Evolutionary conservation across 2,329 filamentous ascomycete species (phyloP), one percentile per base, ranked within the genome.

Genomic region (Pseudogymnoascus sp.): DNA sequence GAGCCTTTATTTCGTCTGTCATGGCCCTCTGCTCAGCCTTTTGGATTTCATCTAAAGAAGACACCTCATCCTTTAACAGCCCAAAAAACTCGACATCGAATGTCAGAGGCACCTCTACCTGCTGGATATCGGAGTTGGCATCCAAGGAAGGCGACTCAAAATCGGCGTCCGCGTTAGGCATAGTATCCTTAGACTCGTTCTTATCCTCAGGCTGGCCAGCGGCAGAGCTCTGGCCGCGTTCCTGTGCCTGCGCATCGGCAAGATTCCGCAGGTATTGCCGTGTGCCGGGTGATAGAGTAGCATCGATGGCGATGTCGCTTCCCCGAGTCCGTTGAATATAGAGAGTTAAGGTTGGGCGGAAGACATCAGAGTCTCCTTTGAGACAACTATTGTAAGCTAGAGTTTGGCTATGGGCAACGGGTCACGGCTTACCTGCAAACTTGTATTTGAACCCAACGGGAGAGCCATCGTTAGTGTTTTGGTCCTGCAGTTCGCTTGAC

Each of bases 61-160:
- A 81, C 13, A 95, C 81, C 70, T 93, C 89, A 44, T 78, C 82
- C 68, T 89, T 85, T 6, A 96, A 80, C 40, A 88, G 83, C 29
- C 84, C 81, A 72, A 96, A 95, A 73, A 96, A 96, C 70, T 92
- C 84, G 17, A 81, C 80, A 69, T 94, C 90, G 24, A 90, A 90
- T 1, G 84, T 84, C 2, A 96, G 76, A 15, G 90, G 88, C 5
- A 96, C 82, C 71, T 92, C 86, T n/a, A 95, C 78, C 63, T 73
- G 74, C 24, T 76, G 73, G 66, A 78, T 66, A 15, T 40, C 36
- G 24, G 57, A 40, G 37, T 40, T 59, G 33, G 57, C 37, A 33
- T 54, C 47, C 21, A 54, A 21, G n/a, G 29, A 54, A 21, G 47
- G 15, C 9, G 47, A 11, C n/a, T n/a, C 15, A 35, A 29, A 54